Evolutionary conservation across 1,139 yeast genomes (phyloP).

Genomic region (Zygosaccharomyces sapae): DNA sequence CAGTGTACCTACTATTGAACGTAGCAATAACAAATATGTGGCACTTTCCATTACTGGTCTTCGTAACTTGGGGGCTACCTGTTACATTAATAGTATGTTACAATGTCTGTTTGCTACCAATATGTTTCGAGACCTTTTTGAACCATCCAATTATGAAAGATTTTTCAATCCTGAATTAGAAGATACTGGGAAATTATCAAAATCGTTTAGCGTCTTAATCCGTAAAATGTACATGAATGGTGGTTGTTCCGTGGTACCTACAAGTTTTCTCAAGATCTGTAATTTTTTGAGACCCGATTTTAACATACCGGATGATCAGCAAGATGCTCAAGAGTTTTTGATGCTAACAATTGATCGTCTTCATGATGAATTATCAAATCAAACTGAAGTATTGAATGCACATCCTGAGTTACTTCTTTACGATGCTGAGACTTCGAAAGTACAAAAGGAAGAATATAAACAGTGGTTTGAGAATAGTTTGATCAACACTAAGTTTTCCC

Average conservation of each 20-base stretch:
- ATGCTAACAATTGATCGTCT: slow-evolving; percentile 60
- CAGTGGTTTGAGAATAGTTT: slow-evolving; percentile 56
- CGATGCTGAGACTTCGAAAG: slow-evolving; percentile 37
- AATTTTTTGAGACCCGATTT: slow-evolving; percentile 58
- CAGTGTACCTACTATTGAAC: slow-evolving; percentile 38
- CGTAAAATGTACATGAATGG: slow-evolving; percentile 48
- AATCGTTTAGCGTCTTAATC: slow-evolving; percentile 50
- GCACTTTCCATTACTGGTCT: slow-evolving; percentile 57
- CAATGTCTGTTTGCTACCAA: slow-evolving; percentile 60
- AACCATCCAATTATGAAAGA: slow-evolving; percentile 42
- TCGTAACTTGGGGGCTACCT: slow-evolving; percentile 64
- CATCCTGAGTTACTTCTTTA: slow-evolving; percentile 38
- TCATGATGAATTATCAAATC: slow-evolving; percentile 59
- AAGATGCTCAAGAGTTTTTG: slow-evolving; percentile 73
- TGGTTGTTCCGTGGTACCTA: slow-evolving; percentile 60
- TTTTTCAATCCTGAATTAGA: slow-evolving; percentile 39
- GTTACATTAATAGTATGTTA: slow-evolving; percentile 66
- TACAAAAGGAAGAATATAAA: slow-evolving; percentile 46
- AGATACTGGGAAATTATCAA: slow-evolving; percentile 38
- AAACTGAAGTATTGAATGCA: slow-evolving; percentile 38
- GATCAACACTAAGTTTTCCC: slow-evolving; percentile 58
- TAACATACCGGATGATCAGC: slow-evolving; percentile 67
- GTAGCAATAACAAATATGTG: slow-evolving; percentile 41
- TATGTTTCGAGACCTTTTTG: slow-evolving; percentile 43
- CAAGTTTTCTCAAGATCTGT: slow-evolving; percentile 55